These are phyloP conservation scores for Rusavskia elegans DNA, from an alignment of 495 filamentous ascomycete species.

Conservation along the genomic window DNA sequence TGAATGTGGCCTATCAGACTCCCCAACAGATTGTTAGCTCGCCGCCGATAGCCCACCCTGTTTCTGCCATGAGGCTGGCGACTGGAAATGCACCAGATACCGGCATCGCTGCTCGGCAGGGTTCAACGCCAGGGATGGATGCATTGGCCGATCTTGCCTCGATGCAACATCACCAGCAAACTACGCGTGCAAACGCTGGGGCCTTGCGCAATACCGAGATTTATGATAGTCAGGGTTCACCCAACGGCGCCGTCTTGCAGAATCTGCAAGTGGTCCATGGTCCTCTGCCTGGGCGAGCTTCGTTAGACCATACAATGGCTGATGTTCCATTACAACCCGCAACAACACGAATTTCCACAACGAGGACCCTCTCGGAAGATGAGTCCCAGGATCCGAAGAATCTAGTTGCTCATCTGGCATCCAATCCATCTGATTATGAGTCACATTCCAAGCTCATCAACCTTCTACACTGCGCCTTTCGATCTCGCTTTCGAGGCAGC, in stretches of 20 bases:
- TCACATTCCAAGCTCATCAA: slow-evolving; percentile 48
- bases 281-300: slow-evolving; percentile 28
- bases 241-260: slow-evolving; percentile 30
- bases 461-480: slow-evolving; percentile 46
- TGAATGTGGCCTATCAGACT: slow-evolving; percentile 7
- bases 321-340: slow-evolving; percentile 32
- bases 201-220: slow-evolving; percentile 30
- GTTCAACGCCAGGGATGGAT: slow-evolving; percentile 47
- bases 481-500: slow-evolving; percentile 34
- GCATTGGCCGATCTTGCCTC: slow-evolving; percentile 49
- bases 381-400: slow-evolving; percentile 38
- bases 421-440: slow-evolving; percentile 49
- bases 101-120: slow-evolving; percentile 21
- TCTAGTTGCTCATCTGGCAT: slow-evolving; percentile 35
- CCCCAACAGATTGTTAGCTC: slow-evolving; percentile 9
- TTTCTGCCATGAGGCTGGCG: slow-evolving; percentile 9
- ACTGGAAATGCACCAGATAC: slow-evolving; percentile 23
- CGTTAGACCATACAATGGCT: slow-evolving; percentile 40
- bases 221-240: slow-evolving; percentile 29
- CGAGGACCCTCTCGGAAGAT: slow-evolving; percentile 34
- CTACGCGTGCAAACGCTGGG: slow-evolving; percentile 27
- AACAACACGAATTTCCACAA: slow-evolving; percentile 27
- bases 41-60: slow-evolving; percentile 9
- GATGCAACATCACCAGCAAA: slow-evolving; percentile 47
- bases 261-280: slow-evolving; percentile 34